Evolutionary conservation across 108 stramenopile species (phyloP), one percentile per base, ranked within the genome.

Genomic region (Nitzschia palea): DNA sequence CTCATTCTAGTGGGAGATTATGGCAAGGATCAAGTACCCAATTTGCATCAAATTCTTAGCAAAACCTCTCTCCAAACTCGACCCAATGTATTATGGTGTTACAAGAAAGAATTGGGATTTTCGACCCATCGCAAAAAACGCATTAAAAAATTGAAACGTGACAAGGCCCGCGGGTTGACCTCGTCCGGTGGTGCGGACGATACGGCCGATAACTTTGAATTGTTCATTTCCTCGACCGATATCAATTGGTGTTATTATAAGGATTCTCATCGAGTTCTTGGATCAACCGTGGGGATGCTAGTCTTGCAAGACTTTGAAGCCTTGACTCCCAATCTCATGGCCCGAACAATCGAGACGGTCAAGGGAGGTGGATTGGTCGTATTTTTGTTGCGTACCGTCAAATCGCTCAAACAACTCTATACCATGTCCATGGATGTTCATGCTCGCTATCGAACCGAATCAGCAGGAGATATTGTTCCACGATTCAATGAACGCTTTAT

Each of bases 401-500:
- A 95, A 57, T 91, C 88, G 36, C 86, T 99, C n/a, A 94, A 87
- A 65, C 97, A 98, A 70, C 83, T 99, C 20, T 99, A 98, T 75
- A 78, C 94, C 70, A 94, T 99, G 96, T 74, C 87, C 58, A 98
- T 99, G 99, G 99, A 99, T 78, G 98, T 98, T 25, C 99, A 99
- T 76, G 71, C 93, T 12, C 74, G 99, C 8, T 98, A 98, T 65
- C 88, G 98, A 20, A 98, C 98, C 42, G 95, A 95, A 40, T 80
- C 90, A 23, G 63, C 87, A 15, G 93, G 77, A 0, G 94, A 95
- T 67, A 67, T 97, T 10, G 89, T 96, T 14, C 96, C 98, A 27
- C 70, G 99, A 14, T 99, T 99, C 85, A 99, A 99, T 78, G 99
- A 99, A 80, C 93, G 99, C 34, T 99, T 99, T 67, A 95, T 99